Evolutionary conservation across 1,284 basidiomycete species (phyloP).

Genomic region (Ganoderma resinaceum): DNA sequence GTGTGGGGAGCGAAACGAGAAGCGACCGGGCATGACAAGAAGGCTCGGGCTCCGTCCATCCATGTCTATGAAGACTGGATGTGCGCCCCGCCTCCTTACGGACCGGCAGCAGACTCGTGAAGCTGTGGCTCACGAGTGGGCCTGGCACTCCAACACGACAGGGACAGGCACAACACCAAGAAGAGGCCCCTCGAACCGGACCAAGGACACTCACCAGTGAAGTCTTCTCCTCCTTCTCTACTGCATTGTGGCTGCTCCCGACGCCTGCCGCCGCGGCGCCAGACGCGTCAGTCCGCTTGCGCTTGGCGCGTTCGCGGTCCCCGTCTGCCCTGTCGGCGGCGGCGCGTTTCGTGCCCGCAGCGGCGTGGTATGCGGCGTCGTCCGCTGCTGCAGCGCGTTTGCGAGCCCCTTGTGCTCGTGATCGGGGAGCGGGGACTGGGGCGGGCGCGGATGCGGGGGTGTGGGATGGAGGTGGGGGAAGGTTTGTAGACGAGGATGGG

Average conservation of each 20-base stretch:
- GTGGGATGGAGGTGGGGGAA: background rate
- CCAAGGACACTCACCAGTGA: slow-evolving; percentile 46
- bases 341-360: slow-evolving; percentile 35
- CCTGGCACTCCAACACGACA: background rate
- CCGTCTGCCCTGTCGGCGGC: slow-evolving; percentile 52
- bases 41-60: background rate
- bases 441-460: background rate
- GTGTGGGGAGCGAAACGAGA: background rate
- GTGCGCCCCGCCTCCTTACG: background rate
- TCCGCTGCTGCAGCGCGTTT: slow-evolving; percentile 37
- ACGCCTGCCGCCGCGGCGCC: slow-evolving; percentile 33
- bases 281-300: slow-evolving; percentile 65
- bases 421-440: slow-evolving; percentile 21
- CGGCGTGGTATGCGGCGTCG: slow-evolving; percentile 42
- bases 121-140: background rate
- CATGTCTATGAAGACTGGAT: background rate
- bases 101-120: background rate
- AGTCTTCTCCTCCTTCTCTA: slow-evolving; percentile 47
- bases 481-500: slow-evolving; percentile 1
- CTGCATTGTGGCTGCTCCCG: slow-evolving; percentile 8
- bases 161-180: background rate
- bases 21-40: background rate
- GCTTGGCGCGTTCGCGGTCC: slow-evolving; percentile 66
- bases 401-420: slow-evolving; percentile 34
- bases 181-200: background rate